Conservation (phyloP, 345 rosid genomes). For the Citrus australasica region DNA sequence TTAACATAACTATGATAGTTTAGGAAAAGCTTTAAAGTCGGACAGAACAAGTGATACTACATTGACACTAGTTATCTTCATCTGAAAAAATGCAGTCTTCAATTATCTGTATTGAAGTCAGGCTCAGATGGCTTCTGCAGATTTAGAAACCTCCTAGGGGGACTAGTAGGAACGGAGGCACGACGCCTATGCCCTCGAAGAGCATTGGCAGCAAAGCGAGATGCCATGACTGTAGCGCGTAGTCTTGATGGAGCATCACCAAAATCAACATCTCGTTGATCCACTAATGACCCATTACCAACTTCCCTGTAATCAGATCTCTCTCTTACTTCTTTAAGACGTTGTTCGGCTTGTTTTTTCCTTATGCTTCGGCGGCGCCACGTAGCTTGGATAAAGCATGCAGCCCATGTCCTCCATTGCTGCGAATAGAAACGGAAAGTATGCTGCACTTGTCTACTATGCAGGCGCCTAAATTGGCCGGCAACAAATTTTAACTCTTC, state of each 20-base stretch:
- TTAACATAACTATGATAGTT: neutral
- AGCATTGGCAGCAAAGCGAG: slow-evolving; percentile 78
- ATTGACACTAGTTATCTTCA: neutral
- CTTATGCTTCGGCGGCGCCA: slow-evolving; percentile 57
- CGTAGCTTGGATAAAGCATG: slow-evolving; percentile 73
- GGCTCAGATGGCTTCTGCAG: slow-evolving; percentile 85
- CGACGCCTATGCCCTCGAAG: slow-evolving; percentile 44
- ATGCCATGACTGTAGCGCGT: slow-evolving; percentile 63
- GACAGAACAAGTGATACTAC: neutral
- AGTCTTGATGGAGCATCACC: slow-evolving; percentile 31
- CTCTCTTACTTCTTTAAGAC: slow-evolving; percentile 50
- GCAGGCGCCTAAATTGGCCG: slow-evolving; percentile 82
- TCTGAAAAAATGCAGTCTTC: no score
- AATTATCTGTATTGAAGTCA: slow-evolving; percentile 41
- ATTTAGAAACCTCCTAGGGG: slow-evolving; percentile 33
- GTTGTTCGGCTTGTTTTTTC: slow-evolving; percentile 57
- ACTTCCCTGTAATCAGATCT: slow-evolving; percentile 22
- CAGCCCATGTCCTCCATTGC: slow-evolving; percentile 95
- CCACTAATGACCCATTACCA: slow-evolving; percentile 32
- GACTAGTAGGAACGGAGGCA: slow-evolving; percentile 1
- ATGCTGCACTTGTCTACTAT: slow-evolving; percentile 80
- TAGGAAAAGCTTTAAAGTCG: neutral
- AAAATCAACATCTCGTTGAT: neutral
- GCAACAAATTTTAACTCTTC: slow-evolving; percentile 89
- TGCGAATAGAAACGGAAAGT: slow-evolving; percentile 90